Conservation (phyloP, 164 flowering plant genomes). For the Magnolia officinalis region DNA sequence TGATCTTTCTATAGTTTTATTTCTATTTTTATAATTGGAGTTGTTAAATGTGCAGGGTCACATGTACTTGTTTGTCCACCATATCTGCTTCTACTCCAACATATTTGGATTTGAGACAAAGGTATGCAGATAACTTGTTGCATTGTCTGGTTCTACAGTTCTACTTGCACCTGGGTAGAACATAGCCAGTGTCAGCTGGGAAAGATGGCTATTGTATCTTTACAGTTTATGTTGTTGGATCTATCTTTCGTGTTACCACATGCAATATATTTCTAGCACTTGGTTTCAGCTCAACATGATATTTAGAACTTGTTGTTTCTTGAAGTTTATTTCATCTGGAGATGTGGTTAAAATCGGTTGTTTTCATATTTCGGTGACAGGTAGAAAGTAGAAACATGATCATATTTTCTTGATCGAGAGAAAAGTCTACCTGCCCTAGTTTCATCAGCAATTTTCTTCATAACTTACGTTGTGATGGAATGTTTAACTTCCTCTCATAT, state of each 20-base stretch:
- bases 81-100: conserved; percentile 91
- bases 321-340: neutral
- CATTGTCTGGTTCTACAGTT: neutral
- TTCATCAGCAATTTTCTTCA: neutral
- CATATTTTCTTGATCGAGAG: neutral
- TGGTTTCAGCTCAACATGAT: neutral
- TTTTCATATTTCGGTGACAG: neutral
- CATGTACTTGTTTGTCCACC: conserved; percentile 77
- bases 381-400: neutral
- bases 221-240: too few species aligned
- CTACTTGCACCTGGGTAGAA: too few species aligned
- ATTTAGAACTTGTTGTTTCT: neutral
- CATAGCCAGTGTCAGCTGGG: neutral
- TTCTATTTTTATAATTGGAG: neutral
- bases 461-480: neutral
- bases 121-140: conserved; percentile 34
- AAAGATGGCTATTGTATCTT: neutral
- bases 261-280: neutral
- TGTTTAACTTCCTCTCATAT: conserved; percentile 13
- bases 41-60: conserved; percentile 67
- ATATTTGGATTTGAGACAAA: conserved; percentile 97
- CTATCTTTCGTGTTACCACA: neutral
- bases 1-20: neutral
- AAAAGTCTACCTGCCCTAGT: neutral
- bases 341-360: neutral